Conservation (phyloP, 441 rosid genomes). For the Erodium chrysanthum region DNA sequence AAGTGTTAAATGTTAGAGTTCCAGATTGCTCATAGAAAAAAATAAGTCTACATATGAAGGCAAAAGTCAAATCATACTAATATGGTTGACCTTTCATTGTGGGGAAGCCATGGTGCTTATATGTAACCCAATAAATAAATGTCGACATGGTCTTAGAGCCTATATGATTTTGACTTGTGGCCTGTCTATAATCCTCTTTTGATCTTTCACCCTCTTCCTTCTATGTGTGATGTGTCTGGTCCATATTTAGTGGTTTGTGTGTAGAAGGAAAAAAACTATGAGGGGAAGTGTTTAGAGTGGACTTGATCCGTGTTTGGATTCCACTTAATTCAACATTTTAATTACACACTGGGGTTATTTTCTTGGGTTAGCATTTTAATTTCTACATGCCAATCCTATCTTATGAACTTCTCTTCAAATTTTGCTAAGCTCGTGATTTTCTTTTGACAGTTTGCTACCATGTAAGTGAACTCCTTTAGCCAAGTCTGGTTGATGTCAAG, state of each 20-base stretch:
- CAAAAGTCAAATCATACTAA: background rate
- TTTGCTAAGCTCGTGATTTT: background rate
- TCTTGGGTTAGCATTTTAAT: background rate
- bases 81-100: background rate
- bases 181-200: background rate
- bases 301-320: background rate
- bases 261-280: background rate
- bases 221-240: background rate
- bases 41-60: background rate
- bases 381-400: background rate
- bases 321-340: background rate
- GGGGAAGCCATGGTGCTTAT: background rate
- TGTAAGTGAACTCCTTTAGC: background rate
- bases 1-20: background rate
- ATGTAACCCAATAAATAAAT: background rate
- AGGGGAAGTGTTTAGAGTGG: background rate
- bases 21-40: background rate
- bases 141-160: background rate
- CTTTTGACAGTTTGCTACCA: background rate
- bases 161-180: background rate
- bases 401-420: background rate
- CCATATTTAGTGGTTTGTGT: background rate
- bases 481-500: background rate
- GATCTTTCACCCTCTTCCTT: background rate
- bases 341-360: background rate